Base-by-base conservation (phyloP, 208 protist genomes). In the Wallacemonas sp. region DNA sequence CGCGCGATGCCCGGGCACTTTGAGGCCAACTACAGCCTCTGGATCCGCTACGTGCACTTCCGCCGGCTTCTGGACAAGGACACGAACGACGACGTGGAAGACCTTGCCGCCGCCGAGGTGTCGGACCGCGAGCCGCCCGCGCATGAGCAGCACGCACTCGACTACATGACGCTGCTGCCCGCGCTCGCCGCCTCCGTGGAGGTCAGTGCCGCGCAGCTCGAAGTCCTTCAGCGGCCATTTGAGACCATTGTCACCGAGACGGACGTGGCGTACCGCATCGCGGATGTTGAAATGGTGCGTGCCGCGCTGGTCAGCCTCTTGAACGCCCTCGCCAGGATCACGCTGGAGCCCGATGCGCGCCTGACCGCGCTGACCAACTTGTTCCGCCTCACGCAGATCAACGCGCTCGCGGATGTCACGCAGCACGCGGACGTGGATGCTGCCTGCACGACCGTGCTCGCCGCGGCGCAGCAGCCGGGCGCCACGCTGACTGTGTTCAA, bases 401-500 rank as follows among this genome's bases (percentile, higher is more conserved):
- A 72, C 64, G 36, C 70, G 4, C 2, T 28, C 0, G 20, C 28
- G n/a, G 72, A 64, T 4, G 71, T 82, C n/a, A 65, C 72, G 55
- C 49, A 79, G 29, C 59, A 78, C 18, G 71, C 72, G 2, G 70
- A 74, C 16, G 81, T 86, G 29, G 41, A 73, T 23, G 69, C 75
- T 3, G 70, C 42, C 29, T 77, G 70, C 31, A 46, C 70, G 42
- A 62, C 63, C 23, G 72, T 72, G 12, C 63, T 73, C 65, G 25
- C 72, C 48, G 57, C 65, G 7, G 68, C 64, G 0, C 52, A 59
- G 48, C 62, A 67, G 46, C 59, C 52, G 1, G 55, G 1, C 28
- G 64, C 66, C 1, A 74, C 84, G 11, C 50, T 82, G n/a, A 22
- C 77, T 14, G 62, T 87, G 22, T 91, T 87, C 52, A 91, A 91